Base-by-base conservation (phyloP, 2,329 filamentous ascomycete species). In the Paecilomyces formosus region DNA sequence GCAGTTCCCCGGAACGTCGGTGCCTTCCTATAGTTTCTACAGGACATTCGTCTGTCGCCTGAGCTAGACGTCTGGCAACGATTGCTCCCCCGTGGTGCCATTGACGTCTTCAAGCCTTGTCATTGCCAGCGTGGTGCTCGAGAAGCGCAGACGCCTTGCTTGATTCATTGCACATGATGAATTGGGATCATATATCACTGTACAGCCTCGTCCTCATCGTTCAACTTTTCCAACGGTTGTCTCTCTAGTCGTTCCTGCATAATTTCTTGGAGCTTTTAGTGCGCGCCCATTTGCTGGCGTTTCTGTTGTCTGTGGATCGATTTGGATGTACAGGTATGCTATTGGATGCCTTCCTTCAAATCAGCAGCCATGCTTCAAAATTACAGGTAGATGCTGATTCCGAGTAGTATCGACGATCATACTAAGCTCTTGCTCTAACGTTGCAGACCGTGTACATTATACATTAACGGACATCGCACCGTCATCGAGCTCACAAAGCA, bases 141-240 rank as follows among this genome's bases (percentile, higher is more conserved):
- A 65, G 39, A 45, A 45, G 39, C 39, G 55, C 63, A 65, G 59
- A 64, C 64, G 61, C 60, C 64, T 65, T 64, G 62, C 59, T 55
- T 58, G 64, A 57, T 60, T 59, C 51, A 61, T 66, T 64, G 64
- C 70, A 65, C 72, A 74, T 68, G 54, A 75, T 75, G 72, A 69
- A 68, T 68, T 65, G 35, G 63, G 59, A 63, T 54, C 64, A 31
- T 57, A 60, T 63, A 45, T 58, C 58, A 58, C 51, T 62, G 60
- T 63, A 65, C 61, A 68, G 58, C 58, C 60, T 62, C 65, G 59
- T 66, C 63, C 58, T 63, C 59, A 55, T 61, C 62, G 53, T 61
- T 51, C 55, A 54, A 49, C 52, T 58, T 30, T 55, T 62, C 58
- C 54, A 57, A 57, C 55, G 57, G 56, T 58, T 62, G n/a, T 57